Conservation (phyloP, 2,329 filamentous ascomycete species). For the Sporothrix brunneoviolacea region DNA sequence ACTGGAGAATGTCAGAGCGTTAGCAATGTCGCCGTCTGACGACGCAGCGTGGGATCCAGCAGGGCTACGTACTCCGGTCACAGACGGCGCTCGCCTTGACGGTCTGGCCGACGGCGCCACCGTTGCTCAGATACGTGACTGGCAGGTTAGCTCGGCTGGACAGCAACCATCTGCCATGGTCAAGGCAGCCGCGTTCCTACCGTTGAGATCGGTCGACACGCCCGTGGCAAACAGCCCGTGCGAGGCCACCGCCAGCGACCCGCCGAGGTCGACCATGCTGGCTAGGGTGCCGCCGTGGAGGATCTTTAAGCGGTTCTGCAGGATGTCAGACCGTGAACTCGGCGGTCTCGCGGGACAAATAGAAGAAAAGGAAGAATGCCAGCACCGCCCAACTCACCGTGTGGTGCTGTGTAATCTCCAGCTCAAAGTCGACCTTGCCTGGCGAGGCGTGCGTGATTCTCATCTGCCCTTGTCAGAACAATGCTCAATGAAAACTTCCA, state of each 20-base stretch:
- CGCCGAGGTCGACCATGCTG: constrained; percentile 63
- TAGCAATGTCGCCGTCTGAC: too few species aligned
- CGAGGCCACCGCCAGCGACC: constrained; percentile 59
- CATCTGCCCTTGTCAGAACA: constrained; percentile 41
- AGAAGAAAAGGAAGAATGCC: not conserved
- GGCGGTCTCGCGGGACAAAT: not conserved
- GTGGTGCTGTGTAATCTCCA: constrained; percentile 67
- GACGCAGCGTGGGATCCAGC: too few species aligned
- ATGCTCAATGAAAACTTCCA: too few species aligned
- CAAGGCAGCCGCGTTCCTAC: too few species aligned
- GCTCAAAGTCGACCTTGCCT: constrained; percentile 67
- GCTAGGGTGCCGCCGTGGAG: constrained; percentile 75
- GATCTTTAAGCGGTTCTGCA: constrained; percentile 66
- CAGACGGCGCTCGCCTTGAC: constrained; percentile 51
- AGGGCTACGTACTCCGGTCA: constrained; percentile 55
- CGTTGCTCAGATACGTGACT: constrained; percentile 59
- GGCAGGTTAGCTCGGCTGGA: not conserved
- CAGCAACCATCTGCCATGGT: too few species aligned
- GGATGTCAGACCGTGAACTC: not conserved
- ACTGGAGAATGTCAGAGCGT: too few species aligned
- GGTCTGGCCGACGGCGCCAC: constrained; percentile 50
- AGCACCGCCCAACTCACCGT: too few species aligned
- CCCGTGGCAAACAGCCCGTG: constrained; percentile 57
- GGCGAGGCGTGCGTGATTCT: constrained; percentile 57
- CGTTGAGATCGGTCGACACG: constrained; percentile 59